Percentiles rank a stretch among this genome's conserved stretches.
phyloP scores from a whole-genome alignment of 2,329 filamentous ascomycete species.

The Fusarium dimerum region DNA sequence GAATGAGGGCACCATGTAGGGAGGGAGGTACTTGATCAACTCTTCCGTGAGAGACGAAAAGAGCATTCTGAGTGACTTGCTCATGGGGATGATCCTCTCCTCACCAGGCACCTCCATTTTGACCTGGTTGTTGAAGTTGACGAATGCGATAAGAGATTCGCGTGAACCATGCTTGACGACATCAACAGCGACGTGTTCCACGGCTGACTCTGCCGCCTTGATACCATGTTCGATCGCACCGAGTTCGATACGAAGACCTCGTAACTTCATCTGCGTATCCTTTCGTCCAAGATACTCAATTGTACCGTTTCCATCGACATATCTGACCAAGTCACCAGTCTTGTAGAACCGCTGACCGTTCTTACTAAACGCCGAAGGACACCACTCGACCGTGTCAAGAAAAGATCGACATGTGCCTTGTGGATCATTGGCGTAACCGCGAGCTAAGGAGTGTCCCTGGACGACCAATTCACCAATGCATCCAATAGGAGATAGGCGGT shows the following conservation, averaged over 20 bases:
- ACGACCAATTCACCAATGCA: no score
- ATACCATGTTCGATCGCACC: neutral
- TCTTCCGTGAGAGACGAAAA: neutral
- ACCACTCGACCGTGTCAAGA: no score
- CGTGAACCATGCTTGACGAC: neutral
- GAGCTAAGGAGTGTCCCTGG: no score
- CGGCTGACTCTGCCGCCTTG: neutral
- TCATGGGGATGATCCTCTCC: neutral
- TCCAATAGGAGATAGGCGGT: no score
- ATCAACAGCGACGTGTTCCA: neutral
- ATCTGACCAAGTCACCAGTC: no score
- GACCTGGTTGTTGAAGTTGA: neutral
- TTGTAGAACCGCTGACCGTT: no score
- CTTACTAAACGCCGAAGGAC: slow-evolving; percentile 1
- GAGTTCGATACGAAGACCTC: neutral
- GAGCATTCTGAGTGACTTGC: neutral
- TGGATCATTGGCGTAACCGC: no score
- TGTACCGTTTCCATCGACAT: no score
- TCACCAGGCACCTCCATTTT: neutral
- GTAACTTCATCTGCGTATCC: no score
- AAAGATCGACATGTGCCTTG: no score
- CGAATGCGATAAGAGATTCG: neutral
- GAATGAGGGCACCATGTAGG: no score
- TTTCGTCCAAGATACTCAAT: no score
- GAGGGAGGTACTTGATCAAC: neutral